A percentile compares a stretch with the other conserved stretches of the same genome.
phyloP scores from a whole-genome alignment of 202 grass and related monocot species.

The Digitaria exilis region DNA sequence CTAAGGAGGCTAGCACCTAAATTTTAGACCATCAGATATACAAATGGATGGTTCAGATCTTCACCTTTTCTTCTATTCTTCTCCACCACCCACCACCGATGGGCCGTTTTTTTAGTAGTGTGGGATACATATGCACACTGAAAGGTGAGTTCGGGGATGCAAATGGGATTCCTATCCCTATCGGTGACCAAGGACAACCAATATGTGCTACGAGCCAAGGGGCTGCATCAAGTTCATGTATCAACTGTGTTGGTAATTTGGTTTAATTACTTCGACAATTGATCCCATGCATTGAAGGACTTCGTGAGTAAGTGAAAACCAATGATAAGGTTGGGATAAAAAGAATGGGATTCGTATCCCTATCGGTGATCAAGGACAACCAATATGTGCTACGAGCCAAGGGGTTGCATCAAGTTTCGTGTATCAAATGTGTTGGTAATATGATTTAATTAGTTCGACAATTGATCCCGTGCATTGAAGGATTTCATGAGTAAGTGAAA shows the following conservation, averaged over 20 bases:
- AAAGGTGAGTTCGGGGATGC: conserved; percentile 23
- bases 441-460: not conserved
- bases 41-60: too few species aligned
- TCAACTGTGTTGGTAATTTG: not conserved
- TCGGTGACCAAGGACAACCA: not conserved
- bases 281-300: not conserved
- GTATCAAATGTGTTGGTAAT: not conserved
- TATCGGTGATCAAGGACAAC: not conserved
- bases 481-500: not conserved
- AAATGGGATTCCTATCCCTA: conserved; percentile 3
- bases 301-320: not conserved
- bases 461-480: not conserved
- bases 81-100: too few species aligned
- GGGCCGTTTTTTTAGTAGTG: too few species aligned
- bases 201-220: not conserved
- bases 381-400: not conserved
- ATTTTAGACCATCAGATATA: too few species aligned
- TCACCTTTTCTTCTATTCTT: too few species aligned
- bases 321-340: too few species aligned
- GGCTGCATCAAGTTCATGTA: not conserved
- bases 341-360: not conserved
- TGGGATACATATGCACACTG: too few species aligned
- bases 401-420: not conserved
- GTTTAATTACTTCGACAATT: not conserved
- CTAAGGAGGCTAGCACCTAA: too few species aligned